phyloP scores from a whole-genome alignment of 495 filamentous ascomycete genomes.

The Daldinia caldariorum region DNA sequence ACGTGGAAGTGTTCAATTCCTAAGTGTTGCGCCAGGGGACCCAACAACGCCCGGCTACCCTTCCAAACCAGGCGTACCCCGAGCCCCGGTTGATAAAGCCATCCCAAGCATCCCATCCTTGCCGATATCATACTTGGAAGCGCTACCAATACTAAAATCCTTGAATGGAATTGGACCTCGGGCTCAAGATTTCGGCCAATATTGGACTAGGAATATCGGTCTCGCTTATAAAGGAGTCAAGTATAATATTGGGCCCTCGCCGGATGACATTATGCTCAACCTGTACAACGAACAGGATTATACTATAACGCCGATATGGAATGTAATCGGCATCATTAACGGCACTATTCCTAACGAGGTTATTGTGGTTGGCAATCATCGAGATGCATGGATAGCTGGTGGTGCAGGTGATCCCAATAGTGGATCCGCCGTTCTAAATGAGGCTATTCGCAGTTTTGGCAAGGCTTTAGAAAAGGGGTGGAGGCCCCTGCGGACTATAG shows the following conservation, averaged over 20 bases:
- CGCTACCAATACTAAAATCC: conserved; percentile 83
- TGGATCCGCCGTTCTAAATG: conserved; percentile 89
- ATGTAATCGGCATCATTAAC: conserved; percentile 94
- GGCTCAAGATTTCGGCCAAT: conserved; percentile 76
- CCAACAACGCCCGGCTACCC: conserved; percentile 93
- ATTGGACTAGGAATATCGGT: conserved; percentile 76
- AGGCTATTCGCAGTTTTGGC: conserved; percentile 85
- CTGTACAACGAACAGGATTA: conserved; percentile 91
- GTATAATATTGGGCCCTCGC: conserved; percentile 92
- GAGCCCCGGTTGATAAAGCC: conserved; percentile 70
- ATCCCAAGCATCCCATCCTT: conserved; percentile 91
- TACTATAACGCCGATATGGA: conserved; percentile 88
- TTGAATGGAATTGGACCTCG: conserved; percentile 88
- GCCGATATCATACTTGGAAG: conserved; percentile 89
- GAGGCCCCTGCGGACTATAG: conserved; percentile 89
- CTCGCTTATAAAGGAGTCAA: conserved; percentile 84
- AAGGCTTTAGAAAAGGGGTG: conserved; percentile 81
- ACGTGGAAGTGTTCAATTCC: conserved; percentile 86
- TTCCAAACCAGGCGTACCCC: conserved; percentile 87
- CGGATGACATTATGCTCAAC: conserved; percentile 77
- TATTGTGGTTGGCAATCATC: conserved; percentile 92
- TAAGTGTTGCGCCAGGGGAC: conserved; percentile 72
- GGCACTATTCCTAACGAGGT: conserved; percentile 85
- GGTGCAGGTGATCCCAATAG: conserved; percentile 89
- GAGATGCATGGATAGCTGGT: conserved; percentile 92